phyloP scores from a whole-genome alignment of 352 stramenopile species.

The Globisporangium alternatum region DNA sequence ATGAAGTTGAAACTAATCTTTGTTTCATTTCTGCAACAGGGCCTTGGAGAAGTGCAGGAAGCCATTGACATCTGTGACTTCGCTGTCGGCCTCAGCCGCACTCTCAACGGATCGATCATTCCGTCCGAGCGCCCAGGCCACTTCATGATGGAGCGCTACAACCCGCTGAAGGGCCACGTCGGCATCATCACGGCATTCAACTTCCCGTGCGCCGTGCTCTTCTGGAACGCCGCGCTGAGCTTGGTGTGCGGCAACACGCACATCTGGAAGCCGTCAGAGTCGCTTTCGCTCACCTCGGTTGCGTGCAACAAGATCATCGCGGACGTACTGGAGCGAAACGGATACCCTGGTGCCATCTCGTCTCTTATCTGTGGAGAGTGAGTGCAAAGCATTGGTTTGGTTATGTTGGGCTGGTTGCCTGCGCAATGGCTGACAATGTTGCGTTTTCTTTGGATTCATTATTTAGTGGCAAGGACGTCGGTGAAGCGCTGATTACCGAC shows the following conservation, averaged over 20 bases:
- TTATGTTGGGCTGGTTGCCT: neutral
- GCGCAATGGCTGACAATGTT: neutral
- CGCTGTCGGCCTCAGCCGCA: conserved; percentile 88
- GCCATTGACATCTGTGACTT: conserved; percentile 95
- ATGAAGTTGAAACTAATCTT: too few species aligned
- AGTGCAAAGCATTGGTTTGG: neutral
- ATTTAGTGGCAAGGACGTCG: conserved; percentile 66
- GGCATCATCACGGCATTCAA: conserved; percentile 95
- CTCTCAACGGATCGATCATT: conserved; percentile 87
- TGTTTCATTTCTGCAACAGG: conserved; percentile 28
- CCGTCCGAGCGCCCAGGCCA: conserved; percentile 89
- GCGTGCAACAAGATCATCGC: conserved; percentile 90
- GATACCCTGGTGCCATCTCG: conserved; percentile 77
- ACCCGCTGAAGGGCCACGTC: conserved; percentile 91
- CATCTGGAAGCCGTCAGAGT: conserved; percentile 91
- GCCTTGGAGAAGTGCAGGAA: conserved; percentile 92
- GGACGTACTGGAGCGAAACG: conserved; percentile 86
- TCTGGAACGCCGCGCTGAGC: conserved; percentile 91
- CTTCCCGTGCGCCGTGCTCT: conserved; percentile 89
- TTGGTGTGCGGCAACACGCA: conserved; percentile 91
- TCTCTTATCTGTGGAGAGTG: conserved; percentile 79
- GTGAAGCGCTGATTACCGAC: conserved; percentile 84
- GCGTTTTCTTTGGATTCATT: neutral
- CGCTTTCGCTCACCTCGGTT: conserved; percentile 86
- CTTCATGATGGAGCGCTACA: conserved; percentile 94